A percentile compares a stretch with the other conserved stretches of the same genome.
Conservation (phyloP, 257 asterid genomes). For the Salvia splendens region DNA sequence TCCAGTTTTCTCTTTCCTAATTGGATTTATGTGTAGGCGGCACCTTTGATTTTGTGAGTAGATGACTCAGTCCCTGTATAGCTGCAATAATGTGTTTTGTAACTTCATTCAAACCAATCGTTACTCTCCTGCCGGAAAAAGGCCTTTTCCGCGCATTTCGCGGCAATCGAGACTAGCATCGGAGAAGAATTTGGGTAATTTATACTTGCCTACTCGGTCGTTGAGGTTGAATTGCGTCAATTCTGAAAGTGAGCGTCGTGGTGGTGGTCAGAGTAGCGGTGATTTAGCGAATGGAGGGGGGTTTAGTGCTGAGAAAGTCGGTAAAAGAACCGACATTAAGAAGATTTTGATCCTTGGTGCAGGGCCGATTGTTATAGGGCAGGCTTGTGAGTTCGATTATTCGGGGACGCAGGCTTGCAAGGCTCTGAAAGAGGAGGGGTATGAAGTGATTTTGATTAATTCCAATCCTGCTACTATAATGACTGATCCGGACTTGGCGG, state of each 20-base stretch:
- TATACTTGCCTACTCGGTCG: slow-evolving; percentile 38
- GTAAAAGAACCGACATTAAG: slow-evolving; percentile 85
- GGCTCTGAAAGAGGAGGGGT: slow-evolving; percentile 96
- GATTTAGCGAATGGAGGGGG: slow-evolving; percentile 36
- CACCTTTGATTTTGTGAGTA: slow-evolving; percentile 23
- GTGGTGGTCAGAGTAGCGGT: slow-evolving; percentile 31
- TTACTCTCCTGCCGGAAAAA: slow-evolving; percentile 33
- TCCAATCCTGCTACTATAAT: slow-evolving; percentile 97
- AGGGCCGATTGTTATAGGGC: slow-evolving; percentile 97
- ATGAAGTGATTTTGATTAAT: slow-evolving; percentile 82
- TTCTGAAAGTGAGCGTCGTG: slow-evolving; percentile 33
- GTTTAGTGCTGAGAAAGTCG: slow-evolving; percentile 37
- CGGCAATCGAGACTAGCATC: slow-evolving; percentile 29
- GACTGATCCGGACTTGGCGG: slow-evolving; percentile 92
- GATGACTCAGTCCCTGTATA: slow-evolving; percentile 49
- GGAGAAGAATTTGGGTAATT: slow-evolving; percentile 25
- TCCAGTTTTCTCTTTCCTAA: not conserved
- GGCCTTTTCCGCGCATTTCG: slow-evolving; percentile 40
- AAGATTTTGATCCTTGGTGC: slow-evolving; percentile 94
- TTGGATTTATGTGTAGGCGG: slow-evolving; percentile 9
- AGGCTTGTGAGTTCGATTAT: slow-evolving; percentile 96
- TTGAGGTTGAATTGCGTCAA: slow-evolving; percentile 42
- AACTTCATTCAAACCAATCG: slow-evolving; percentile 45
- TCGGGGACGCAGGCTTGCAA: slow-evolving; percentile 99
- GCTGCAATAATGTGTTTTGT: slow-evolving; percentile 43